Base-by-base conservation (phyloP, 2,329 filamentous ascomycete species). In the Penicillium sp. region DNA sequence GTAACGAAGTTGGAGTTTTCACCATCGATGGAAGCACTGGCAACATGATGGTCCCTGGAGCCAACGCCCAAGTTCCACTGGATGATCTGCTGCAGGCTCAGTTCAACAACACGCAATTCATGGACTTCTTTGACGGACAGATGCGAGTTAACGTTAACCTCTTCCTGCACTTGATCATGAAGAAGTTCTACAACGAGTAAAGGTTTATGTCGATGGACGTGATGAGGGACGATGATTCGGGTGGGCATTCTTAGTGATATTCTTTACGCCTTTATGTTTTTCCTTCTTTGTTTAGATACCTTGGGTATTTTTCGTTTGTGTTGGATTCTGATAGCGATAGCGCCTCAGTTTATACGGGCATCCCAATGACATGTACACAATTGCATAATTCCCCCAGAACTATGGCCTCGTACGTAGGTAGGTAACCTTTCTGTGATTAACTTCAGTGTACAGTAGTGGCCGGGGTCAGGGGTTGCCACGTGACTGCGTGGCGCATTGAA, bases 71-170 rank as follows among this genome's bases (percentile, higher is more conserved):
- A 67, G 86, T 99, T 43, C 88, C 93, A 34, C 89, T 99, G 71
- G 95, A 99, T 74, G 94, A 97, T 70, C 82, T 99, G 64, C 82
- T 99, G 71, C 92, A 97, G 79, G 94, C 95, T 54, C 96, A 99
- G 78, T 99, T 97, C 75, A 95, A 98, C 78, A 92, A 95, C 67
- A 91, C 92, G 70, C 92, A 97, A 78, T 96, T 96, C 76, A 93
- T 98, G 86, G 92, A 91, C 71, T 83, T 98, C 61, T 99, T 99
- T 71, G 92, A 96, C 74, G 89, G 89, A 55, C 88, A 89, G 56
- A 83, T 97, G 73, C 89, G 90, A 78, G 85, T 99, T 72, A 98
- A 98, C 76, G 95, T 99, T 71, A 99, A 99, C 81, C 78, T 99
- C 72, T 87, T 99, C 79, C 83, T 99, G 82, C 95, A 99, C 83